Conservation (phyloP, 2,329 filamentous ascomycete species). For the Didymella sp. region DNA sequence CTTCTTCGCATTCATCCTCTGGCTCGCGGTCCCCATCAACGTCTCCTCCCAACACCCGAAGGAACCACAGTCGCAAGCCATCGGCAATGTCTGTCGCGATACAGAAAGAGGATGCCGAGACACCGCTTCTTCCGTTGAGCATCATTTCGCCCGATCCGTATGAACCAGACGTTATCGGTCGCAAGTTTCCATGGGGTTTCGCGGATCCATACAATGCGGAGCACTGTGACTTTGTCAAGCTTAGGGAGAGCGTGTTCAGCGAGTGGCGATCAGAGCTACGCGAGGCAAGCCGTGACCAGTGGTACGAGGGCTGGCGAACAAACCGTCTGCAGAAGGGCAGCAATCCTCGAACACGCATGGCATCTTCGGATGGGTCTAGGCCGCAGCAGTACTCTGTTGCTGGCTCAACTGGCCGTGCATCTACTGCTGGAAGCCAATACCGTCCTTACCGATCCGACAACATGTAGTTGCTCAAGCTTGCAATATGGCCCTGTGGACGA, state of each 20-base stretch:
- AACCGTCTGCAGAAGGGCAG: slow-evolving; percentile 51
- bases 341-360: slow-evolving; percentile 32
- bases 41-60: slow-evolving; percentile 43
- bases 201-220: slow-evolving; percentile 89
- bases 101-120: slow-evolving; percentile 50
- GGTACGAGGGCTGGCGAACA: slow-evolving; percentile 96
- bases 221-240: slow-evolving; percentile 90
- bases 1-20: slow-evolving; percentile 42
- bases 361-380: slow-evolving; percentile 41
- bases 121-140: slow-evolving; percentile 82
- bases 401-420: slow-evolving; percentile 42
- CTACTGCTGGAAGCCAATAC: slow-evolving; percentile 41
- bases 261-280: slow-evolving; percentile 93
- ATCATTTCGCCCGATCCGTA: slow-evolving; percentile 94
- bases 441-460: slow-evolving; percentile 35
- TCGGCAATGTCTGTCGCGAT: slow-evolving; percentile 51
- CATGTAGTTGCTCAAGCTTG: slow-evolving; percentile 19
- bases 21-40: slow-evolving; percentile 43
- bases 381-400: slow-evolving; percentile 36
- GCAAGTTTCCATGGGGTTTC: slow-evolving; percentile 95
- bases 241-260: slow-evolving; percentile 90
- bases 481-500: neutral
- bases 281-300: slow-evolving; percentile 87
- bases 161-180: slow-evolving; percentile 78
- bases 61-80: slow-evolving; percentile 50